phyloP scores from a whole-genome alignment of 345 rosid species.

The Citrus unshiu region DNA sequence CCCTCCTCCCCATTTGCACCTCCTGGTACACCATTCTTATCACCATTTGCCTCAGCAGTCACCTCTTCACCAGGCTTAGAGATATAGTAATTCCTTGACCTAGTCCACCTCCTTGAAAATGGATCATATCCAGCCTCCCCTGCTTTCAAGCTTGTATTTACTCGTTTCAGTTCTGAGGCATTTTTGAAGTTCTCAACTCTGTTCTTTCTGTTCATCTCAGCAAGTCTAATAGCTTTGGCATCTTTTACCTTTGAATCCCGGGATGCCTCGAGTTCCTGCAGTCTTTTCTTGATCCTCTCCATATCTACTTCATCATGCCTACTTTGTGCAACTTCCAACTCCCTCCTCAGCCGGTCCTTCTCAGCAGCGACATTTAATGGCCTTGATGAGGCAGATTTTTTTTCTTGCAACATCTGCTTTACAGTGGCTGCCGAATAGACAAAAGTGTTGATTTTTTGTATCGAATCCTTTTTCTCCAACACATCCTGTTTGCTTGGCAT shows the following conservation, averaged over 20 bases:
- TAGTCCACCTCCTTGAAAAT: constrained; percentile 98
- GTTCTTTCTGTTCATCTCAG: constrained; percentile 96
- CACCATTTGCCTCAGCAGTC: constrained; percentile 29
- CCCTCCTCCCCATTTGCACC: constrained; percentile 28
- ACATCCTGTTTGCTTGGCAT: constrained; percentile 82
- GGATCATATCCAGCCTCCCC: constrained; percentile 99
- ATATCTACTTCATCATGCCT: constrained; percentile 74
- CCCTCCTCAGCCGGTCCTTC: constrained; percentile 89
- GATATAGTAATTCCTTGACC: constrained; percentile 86
- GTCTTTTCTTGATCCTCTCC: constrained; percentile 68
- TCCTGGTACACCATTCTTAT: constrained; percentile 19
- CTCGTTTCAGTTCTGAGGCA: constrained; percentile 73
- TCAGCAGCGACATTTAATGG: constrained; percentile 96
- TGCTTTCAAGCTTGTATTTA: constrained; percentile 62
- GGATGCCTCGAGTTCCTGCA: constrained; percentile 80
- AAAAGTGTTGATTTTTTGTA: constrained; percentile 59
- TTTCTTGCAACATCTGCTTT: constrained; percentile 97
- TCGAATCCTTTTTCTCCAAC: constrained; percentile 80
- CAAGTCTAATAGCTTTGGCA: constrained; percentile 73
- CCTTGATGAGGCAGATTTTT: constrained; percentile 77
- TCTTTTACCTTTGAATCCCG: constrained; percentile 59
- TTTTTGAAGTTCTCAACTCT: constrained; percentile 91
- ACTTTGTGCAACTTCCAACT: constrained; percentile 68
- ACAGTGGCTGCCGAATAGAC: constrained; percentile 94
- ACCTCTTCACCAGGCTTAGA: constrained; percentile 41